These are phyloP conservation scores for Spathaspora boniae DNA, from an alignment of 805 yeast genomes.

Conservation along the genomic window DNA sequence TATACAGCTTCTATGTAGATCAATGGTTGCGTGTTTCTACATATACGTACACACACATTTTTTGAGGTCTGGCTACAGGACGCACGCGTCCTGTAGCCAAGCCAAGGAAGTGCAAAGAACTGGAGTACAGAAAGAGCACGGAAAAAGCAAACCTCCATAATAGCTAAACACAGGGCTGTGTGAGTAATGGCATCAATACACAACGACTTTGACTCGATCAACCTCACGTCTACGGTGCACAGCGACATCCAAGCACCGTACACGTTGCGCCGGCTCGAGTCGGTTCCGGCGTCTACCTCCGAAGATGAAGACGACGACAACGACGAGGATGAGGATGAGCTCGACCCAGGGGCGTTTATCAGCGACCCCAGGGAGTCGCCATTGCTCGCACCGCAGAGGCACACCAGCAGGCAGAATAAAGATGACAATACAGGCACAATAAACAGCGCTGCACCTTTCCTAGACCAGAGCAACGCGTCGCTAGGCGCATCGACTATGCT, in stretches of 20 bases:
- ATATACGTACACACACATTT: background rate
- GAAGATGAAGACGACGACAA: slow-evolving; percentile 6
- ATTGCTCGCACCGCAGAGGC: no score
- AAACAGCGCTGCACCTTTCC: no score
- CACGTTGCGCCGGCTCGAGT: no score
- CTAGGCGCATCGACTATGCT: no score
- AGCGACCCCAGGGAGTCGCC: no score
- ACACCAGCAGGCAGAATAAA: no score
- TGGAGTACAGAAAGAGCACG: background rate
- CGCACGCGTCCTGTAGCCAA: background rate
- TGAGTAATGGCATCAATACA: background rate
- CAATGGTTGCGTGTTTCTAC: background rate
- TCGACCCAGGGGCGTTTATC: slow-evolving; percentile 24
- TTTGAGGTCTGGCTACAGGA: background rate
- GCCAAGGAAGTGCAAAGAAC: no score
- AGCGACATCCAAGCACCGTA: background rate
- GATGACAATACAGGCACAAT: no score
- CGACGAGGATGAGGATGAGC: slow-evolving; percentile 14
- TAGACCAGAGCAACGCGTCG: no score
- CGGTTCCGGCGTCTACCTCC: slow-evolving; percentile 8
- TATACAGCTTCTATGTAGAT: background rate
- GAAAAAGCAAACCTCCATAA: background rate
- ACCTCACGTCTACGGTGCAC: slow-evolving; percentile 7
- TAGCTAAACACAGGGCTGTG: slow-evolving; percentile 1
- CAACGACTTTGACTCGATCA: slow-evolving; percentile 11